Evolutionary conservation across 345 rosid genomes (phyloP).

Genomic region (Atalantia buxifolia): DNA sequence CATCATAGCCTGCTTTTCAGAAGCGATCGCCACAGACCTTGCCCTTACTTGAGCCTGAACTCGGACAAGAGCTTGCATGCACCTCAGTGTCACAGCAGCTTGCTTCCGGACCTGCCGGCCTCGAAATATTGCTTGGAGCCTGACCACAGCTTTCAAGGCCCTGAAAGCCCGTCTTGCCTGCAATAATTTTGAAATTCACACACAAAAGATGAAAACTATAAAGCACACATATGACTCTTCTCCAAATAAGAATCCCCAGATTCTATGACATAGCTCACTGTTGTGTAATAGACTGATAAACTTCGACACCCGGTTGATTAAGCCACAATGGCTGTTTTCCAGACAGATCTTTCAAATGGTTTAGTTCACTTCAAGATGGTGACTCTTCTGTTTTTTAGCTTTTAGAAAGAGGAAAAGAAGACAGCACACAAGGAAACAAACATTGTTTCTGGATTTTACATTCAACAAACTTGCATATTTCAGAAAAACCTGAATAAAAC

Average conservation of each 20-base stretch:
- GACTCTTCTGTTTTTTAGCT: not conserved
- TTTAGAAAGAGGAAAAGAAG: not conserved
- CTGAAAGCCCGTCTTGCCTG: slow-evolving; percentile 84
- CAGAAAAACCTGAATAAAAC: not conserved
- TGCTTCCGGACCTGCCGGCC: slow-evolving; percentile 85
- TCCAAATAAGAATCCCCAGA: not conserved
- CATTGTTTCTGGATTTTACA: not conserved
- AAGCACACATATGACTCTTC: not conserved
- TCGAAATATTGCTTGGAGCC: slow-evolving; percentile 86
- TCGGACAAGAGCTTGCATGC: slow-evolving; percentile 97
- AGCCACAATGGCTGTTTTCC: not conserved
- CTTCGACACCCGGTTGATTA: not conserved
- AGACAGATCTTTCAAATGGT: not conserved
- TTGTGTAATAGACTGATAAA: not conserved
- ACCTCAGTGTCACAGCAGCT: slow-evolving; percentile 84
- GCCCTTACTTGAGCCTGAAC: slow-evolving; percentile 82
- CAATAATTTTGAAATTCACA: not conserved
- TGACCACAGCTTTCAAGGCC: slow-evolving; percentile 84
- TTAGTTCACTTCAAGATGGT: not conserved
- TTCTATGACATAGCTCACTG: not conserved
- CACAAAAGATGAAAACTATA: not conserved
- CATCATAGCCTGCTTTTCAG: slow-evolving; percentile 30
- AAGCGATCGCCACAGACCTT: slow-evolving; percentile 32
- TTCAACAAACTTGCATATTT: not conserved
- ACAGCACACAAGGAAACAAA: not conserved